Evolutionary conservation across 2,329 filamentous ascomycete species (phyloP), one percentile per base, ranked within the genome.

Genomic region (Fusarium azukiicola): DNA sequence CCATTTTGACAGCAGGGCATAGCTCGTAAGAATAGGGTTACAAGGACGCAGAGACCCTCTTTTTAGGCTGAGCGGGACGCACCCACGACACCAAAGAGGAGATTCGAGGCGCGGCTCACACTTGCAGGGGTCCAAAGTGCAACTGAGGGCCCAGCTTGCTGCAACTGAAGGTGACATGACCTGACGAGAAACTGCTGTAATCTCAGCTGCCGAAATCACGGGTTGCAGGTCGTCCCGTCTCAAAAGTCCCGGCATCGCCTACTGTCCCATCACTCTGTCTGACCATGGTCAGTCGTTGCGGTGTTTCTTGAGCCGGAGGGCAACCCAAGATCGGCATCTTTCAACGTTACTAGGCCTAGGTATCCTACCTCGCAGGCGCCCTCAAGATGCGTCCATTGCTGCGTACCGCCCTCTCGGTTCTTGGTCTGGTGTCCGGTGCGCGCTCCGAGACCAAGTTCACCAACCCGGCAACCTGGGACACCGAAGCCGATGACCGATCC

Each of bases 291-390:
- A 38, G 54, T 58, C 32, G 32, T 58, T 58, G n/a, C 54, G 3
- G 13, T 58, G 54, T 14, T n/a, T 58, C 32, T 56, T 32, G 54
- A 17, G 54, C 54, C 54, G 13, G 38, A 38, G 32, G 32, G 54
- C 54, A 58, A 58, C 32, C 27, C 54, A 58, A 58, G 54, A 58
- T 58, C 32, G 13, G n/a, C 32, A 58, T 58, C 54, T 38, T 38
- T n/a, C 21, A n/a, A 58, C 32, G 16, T 38, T 58, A 5, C 13
- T 58, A 58, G 54, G 8, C 54, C 32, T 38, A 32, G 27, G 27
- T 32, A 58, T 19, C 4, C 21, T 38, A 56, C 13, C 19, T 38
- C 32, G 38, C 38, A 38, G 52, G 19, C 32, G 52, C 32, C 52
- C 32, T 14, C 32, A 46, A 64, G 16, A 64, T 64, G 58, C n/a